Percentiles rank a stretch among this genome's conserved stretches.
These are phyloP conservation scores for Byssochlamys sp. DNA, from an alignment of 2,329 filamentous ascomycete genomes.

Conservation along the genomic window DNA sequence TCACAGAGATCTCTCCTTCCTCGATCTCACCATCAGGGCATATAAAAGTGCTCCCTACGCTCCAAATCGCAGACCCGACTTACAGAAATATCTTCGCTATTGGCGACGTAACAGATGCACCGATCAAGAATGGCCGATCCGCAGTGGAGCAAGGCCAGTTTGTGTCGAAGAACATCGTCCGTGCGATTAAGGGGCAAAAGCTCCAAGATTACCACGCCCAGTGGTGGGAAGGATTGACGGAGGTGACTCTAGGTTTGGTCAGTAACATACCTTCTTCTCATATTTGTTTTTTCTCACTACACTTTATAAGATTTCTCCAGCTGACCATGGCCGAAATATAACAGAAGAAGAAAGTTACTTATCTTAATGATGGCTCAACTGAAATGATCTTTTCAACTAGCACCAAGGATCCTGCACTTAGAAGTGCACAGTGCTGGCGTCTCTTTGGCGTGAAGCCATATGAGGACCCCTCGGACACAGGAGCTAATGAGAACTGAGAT, in stretches of 20 bases:
- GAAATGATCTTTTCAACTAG: slow-evolving; percentile 35
- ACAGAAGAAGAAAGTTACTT: slow-evolving; percentile 39
- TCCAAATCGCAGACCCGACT: slow-evolving; percentile 45
- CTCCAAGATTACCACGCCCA: slow-evolving; percentile 35
- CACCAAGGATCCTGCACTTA: slow-evolving; percentile 38
- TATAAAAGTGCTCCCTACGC: slow-evolving; percentile 46
- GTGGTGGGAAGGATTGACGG: slow-evolving; percentile 44
- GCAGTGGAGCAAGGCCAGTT: slow-evolving; percentile 46
- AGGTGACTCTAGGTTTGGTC: slow-evolving; percentile 47
- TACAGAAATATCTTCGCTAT: slow-evolving; percentile 50
- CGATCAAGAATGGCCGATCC: slow-evolving; percentile 46
- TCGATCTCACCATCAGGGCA: slow-evolving; percentile 41
- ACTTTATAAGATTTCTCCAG: slow-evolving; percentile 10
- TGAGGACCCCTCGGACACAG: slow-evolving; percentile 2
- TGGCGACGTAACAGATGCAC: slow-evolving; percentile 54
- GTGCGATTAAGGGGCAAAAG: slow-evolving; percentile 33
- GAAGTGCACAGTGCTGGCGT: slow-evolving; percentile 36
- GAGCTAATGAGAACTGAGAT: not conserved
- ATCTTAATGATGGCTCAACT: slow-evolving; percentile 35
- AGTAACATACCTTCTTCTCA: slow-evolving; percentile 9
- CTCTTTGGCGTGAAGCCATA: slow-evolving; percentile 40
- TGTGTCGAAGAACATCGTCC: slow-evolving; percentile 47
- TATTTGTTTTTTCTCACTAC: not conserved
- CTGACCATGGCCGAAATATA: slow-evolving; percentile 1
- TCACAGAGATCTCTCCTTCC: slow-evolving; percentile 36